phyloP scores from a whole-genome alignment of 257 asterid species.

The Solanum clarkiae region DNA sequence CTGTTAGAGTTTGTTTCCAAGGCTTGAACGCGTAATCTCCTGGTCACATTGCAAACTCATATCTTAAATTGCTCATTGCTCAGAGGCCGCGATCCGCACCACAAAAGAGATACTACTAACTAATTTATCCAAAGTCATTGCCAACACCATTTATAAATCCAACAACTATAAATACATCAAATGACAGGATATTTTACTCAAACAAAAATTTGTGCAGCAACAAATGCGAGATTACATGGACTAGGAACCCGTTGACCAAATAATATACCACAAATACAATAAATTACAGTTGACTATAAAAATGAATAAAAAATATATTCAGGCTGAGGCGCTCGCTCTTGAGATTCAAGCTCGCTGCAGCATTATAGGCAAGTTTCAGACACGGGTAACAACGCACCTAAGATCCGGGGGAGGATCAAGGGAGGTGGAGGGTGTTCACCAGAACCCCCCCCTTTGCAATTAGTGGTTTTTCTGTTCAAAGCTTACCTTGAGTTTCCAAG shows the following conservation, averaged over 20 bases:
- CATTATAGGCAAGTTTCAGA: neutral
- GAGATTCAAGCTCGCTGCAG: too few relatives aligned
- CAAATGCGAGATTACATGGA: neutral
- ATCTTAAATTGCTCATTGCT: neutral
- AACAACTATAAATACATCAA: neutral
- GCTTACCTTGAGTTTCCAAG: too few relatives aligned
- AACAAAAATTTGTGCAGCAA: neutral
- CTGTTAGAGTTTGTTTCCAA: too few relatives aligned
- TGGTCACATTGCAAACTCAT: neutral
- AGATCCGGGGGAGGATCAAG: too few relatives aligned
- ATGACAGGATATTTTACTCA: neutral
- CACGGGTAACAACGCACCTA: neutral
- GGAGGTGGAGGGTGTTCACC: accelerated
- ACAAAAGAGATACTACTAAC: neutral
- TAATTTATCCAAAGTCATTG: neutral
- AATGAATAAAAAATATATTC: too few relatives aligned
- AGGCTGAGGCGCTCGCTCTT: too few relatives aligned
- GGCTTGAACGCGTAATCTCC: too few relatives aligned
- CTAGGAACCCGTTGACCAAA: neutral
- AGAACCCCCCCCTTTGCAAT: neutral
- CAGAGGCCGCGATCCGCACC: neutral
- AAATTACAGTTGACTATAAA: too few relatives aligned
- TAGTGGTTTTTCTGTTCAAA: neutral
- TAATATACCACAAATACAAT: too few relatives aligned
- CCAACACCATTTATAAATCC: neutral